These are phyloP conservation scores for Tripidium arundinaceum DNA, from an alignment of 202 grass and related monocot species.

Conservation along the genomic window DNA sequence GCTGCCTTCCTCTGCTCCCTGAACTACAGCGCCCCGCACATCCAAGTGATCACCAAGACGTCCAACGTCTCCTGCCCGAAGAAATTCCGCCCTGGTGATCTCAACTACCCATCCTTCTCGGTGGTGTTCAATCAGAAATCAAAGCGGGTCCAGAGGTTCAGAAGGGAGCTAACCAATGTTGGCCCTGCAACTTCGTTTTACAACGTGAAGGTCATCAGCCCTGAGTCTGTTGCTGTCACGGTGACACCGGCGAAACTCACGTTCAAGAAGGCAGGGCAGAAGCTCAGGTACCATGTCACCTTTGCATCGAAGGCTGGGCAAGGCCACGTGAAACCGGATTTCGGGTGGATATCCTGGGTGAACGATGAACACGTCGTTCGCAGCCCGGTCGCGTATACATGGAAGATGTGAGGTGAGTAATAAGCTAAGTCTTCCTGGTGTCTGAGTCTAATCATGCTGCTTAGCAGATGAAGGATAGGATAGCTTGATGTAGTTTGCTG, in stretches of 20 bases:
- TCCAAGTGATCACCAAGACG: constrained; percentile 74
- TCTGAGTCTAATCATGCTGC: not conserved
- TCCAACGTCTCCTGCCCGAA: constrained; percentile 56
- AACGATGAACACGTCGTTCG: constrained; percentile 50
- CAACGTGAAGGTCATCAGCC: constrained; percentile 55
- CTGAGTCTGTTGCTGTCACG: constrained; percentile 41
- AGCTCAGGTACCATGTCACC: constrained; percentile 69
- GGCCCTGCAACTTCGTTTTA: constrained; percentile 51
- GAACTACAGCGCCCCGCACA: constrained; percentile 56
- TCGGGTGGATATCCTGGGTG: constrained; percentile 83
- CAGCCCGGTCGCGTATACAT: constrained; percentile 60
- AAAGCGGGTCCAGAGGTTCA: constrained; percentile 47
- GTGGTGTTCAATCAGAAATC: constrained; percentile 64
- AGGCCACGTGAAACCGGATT: constrained; percentile 33
- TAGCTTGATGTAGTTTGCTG: constrained; percentile 43
- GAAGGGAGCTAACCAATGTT: constrained; percentile 79
- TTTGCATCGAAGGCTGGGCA: constrained; percentile 38
- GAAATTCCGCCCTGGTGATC: constrained; percentile 69
- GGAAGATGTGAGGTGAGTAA: constrained; percentile 48
- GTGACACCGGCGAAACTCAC: constrained; percentile 61
- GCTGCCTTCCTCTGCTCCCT: constrained; percentile 82
- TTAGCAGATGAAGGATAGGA: constrained; percentile 25
- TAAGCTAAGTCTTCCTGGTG: not conserved
- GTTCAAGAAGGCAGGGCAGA: constrained; percentile 71
- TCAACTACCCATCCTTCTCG: constrained; percentile 90